phyloP scores from a whole-genome alignment of 805 yeast genomes.

The Saccharomyces cerevisiae region DNA sequence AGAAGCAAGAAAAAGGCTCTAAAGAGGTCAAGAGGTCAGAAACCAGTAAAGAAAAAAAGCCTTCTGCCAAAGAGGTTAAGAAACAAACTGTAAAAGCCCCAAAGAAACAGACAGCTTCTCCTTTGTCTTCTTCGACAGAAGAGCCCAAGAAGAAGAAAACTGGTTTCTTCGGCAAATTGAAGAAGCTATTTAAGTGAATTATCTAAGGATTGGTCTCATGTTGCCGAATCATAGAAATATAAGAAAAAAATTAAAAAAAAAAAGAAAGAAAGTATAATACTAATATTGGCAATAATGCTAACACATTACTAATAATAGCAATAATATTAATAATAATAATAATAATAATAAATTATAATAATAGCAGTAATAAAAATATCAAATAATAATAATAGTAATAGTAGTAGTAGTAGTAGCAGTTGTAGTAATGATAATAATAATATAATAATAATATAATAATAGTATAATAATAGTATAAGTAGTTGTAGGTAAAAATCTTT shows the following conservation, averaged over 20 bases:
- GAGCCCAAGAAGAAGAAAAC: slow-evolving; percentile 16
- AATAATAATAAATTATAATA: background rate
- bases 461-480: background rate
- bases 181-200: slow-evolving; percentile 12
- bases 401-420: background rate
- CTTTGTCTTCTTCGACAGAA: slow-evolving; percentile 1
- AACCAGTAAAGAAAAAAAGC: slow-evolving; percentile 1
- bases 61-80: slow-evolving; percentile 4
- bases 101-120: slow-evolving; percentile 1
- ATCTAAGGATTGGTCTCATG: background rate
- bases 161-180: slow-evolving; percentile 18
- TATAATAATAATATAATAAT: background rate
- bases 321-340: too few species aligned
- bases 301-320: background rate
- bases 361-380: too few species aligned
- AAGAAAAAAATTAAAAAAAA: background rate
- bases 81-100: slow-evolving; percentile 2
- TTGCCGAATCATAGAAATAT: background rate
- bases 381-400: background rate
- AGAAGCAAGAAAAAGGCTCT: background rate
- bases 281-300: background rate
- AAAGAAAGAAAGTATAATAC: background rate
- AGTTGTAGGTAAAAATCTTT: background rate
- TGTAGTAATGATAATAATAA: background rate
- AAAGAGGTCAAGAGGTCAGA: background rate